Base-by-base conservation (phyloP, 129 eudicot genomes). In the Flaveria trinervia region DNA sequence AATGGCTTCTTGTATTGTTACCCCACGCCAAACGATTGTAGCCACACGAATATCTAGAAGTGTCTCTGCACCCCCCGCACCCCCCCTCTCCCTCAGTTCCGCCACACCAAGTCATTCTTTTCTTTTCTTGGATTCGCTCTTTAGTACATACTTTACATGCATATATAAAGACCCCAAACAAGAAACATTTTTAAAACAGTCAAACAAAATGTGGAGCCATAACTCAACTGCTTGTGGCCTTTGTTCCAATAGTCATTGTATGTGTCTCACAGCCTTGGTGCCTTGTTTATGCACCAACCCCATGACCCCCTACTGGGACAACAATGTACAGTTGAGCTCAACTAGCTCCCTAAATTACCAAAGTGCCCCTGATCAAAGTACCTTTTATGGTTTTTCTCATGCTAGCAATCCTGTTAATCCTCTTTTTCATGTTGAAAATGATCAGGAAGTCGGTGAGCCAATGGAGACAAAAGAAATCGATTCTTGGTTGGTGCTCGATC, bases 401-500 rank as follows among this genome's bases (percentile, higher is more conserved):
- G 33, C 48, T 49, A 81, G 18, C 55, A 25, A 81, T 59, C 72
- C 65, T 65, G 26, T 26, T 30, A 48, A 60, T 81, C 33, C 15
- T 22, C 33, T 59, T 22, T 59, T 22, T 59, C 36, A 20, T 59
- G 1, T 59, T 59, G 65, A 9, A 25, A 22, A 20, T 59, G 16
- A 20, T 22, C 73, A 70, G 41, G 60, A 70, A 55, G 48, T 44
- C 11, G 15, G 67, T 54, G 74, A 64, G 71, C 78, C 56, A 77
- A 54, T 76, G 26, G 72, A 57, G 51, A 70, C 49, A 43, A 60
- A 70, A 54, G 77, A 75, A 76, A 39, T 25, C 23, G 73, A 81
- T 69, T 57, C 85, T 57, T 75, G 73, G 81, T 72, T 81, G 72
- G 60, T 70, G 41, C 73, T 30, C 13, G 61, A 76, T 76, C 81